phyloP scores from a whole-genome alignment of 2,329 filamentous ascomycete species.

The Aspergillus tubingensis region DNA sequence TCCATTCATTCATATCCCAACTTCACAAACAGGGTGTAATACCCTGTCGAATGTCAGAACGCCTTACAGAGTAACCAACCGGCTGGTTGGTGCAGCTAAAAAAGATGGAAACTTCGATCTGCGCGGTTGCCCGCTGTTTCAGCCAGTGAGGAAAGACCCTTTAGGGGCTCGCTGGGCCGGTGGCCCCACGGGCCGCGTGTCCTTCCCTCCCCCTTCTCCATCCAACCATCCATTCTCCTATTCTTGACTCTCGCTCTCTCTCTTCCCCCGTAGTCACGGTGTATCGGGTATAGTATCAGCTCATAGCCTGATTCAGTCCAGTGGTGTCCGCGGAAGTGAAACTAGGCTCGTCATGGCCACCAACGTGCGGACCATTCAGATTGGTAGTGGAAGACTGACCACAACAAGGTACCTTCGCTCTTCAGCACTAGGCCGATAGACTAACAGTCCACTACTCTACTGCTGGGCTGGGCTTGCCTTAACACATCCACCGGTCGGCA shows the following conservation, averaged over 20 bases:
- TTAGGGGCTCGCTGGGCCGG: conserved; percentile 8
- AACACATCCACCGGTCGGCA: not conserved
- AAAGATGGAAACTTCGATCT: conserved; percentile 17
- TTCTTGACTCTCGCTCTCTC: not conserved
- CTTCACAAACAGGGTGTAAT: not conserved
- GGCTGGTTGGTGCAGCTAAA: conserved; percentile 4
- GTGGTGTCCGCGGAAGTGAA: not conserved
- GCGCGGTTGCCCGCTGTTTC: conserved; percentile 19
- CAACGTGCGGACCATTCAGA: not conserved
- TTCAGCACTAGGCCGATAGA: not conserved
- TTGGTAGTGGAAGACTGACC: not conserved
- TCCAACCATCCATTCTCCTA: conserved; percentile 5
- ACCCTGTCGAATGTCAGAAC: not conserved
- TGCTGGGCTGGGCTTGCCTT: not conserved
- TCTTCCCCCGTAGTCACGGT: no score
- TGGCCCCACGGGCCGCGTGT: conserved; percentile 30
- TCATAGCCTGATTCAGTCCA: not conserved
- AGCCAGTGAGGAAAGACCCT: conserved; percentile 17
- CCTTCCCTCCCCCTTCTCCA: conserved; percentile 11
- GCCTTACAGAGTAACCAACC: not conserved
- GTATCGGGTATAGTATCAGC: not conserved
- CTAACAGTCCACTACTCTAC: not conserved
- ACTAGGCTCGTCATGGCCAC: not conserved
- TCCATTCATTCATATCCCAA: no score
- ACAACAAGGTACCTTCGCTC: not conserved